Conservation (phyloP, 73 alveolate genomes). For the Paramecium octaurelia region DNA sequence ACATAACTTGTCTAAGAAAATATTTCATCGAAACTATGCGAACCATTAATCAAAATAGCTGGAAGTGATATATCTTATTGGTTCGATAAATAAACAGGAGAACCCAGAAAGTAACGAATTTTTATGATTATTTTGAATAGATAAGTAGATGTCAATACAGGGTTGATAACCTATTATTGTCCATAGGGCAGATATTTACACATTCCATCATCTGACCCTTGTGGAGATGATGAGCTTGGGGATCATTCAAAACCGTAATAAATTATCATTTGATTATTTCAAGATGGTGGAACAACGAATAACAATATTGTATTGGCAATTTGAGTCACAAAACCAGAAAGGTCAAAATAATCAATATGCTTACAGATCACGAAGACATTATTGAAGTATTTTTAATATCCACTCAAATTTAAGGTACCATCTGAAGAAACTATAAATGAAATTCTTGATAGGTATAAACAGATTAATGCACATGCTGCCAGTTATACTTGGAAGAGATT, state of each 20-base stretch:
- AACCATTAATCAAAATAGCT: constrained; percentile 93
- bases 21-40: constrained; percentile 64
- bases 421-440: constrained; percentile 94
- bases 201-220: constrained; percentile 94
- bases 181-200: constrained; percentile 98
- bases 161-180: constrained; percentile 84
- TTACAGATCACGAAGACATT: constrained; percentile 91
- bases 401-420: constrained; percentile 34
- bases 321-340: constrained; percentile 88
- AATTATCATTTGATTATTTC: not conserved
- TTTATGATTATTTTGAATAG: not conserved
- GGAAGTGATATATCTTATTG: constrained; percentile 97
- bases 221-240: constrained; percentile 45
- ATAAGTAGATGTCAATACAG: constrained; percentile 92
- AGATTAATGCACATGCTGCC: constrained; percentile 91
- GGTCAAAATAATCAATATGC: constrained; percentile 88
- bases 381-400: constrained; percentile 78
- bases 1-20: constrained; percentile 85
- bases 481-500: constrained; percentile 98
- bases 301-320: constrained; percentile 81
- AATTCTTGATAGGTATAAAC: constrained; percentile 94
- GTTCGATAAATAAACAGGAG: constrained; percentile 95
- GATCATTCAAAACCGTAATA: constrained; percentile 36
- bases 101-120: constrained; percentile 71
- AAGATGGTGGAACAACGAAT: constrained; percentile 95